Percentiles rank a stretch among this genome's conserved stretches.
Conservation (phyloP, 306 rosid species). For the Dalbergia cochinchinensis region DNA sequence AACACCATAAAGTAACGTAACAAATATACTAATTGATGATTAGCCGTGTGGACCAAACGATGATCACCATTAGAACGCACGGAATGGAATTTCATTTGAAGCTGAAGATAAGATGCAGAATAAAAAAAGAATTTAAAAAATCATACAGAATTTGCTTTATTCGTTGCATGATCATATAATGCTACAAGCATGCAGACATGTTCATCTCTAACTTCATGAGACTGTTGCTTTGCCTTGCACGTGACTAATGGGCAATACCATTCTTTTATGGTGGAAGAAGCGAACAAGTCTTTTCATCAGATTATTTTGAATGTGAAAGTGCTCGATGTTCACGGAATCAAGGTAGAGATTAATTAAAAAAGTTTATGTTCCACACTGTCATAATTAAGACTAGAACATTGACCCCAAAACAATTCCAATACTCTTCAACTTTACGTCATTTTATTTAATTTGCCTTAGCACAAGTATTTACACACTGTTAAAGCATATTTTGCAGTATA, state of each 20-base stretch:
- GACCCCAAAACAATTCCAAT: constrained; percentile 37
- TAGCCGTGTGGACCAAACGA: constrained; percentile 34
- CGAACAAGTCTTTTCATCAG: constrained; percentile 11
- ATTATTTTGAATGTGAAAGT: constrained; percentile 36
- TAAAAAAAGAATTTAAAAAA: not conserved
- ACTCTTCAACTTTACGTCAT: constrained; percentile 51
- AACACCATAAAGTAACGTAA: constrained; percentile 37
- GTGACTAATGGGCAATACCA: constrained; percentile 44
- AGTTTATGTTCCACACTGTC: constrained; percentile 13
- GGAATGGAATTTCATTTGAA: not conserved
- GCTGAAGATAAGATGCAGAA: not conserved
- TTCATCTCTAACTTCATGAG: constrained; percentile 38
- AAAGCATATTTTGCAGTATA: not conserved
- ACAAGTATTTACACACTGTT: constrained; percentile 36
- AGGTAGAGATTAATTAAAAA: constrained; percentile 12
- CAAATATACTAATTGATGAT: constrained; percentile 36
- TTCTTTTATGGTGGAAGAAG: constrained; percentile 17
- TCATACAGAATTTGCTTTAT: constrained; percentile 34
- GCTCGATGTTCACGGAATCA: constrained; percentile 29
- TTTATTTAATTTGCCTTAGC: constrained; percentile 46
- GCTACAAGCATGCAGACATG: constrained; percentile 42
- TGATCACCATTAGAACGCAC: constrained; percentile 14
- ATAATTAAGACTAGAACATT: constrained; percentile 39
- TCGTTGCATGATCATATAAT: constrained; percentile 24
- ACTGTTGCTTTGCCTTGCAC: constrained; percentile 43